Evolutionary conservation across 2,329 filamentous ascomycete genomes (phyloP), one percentile per base, ranked within the genome.

Genomic region (Hypoxylon sp.): DNA sequence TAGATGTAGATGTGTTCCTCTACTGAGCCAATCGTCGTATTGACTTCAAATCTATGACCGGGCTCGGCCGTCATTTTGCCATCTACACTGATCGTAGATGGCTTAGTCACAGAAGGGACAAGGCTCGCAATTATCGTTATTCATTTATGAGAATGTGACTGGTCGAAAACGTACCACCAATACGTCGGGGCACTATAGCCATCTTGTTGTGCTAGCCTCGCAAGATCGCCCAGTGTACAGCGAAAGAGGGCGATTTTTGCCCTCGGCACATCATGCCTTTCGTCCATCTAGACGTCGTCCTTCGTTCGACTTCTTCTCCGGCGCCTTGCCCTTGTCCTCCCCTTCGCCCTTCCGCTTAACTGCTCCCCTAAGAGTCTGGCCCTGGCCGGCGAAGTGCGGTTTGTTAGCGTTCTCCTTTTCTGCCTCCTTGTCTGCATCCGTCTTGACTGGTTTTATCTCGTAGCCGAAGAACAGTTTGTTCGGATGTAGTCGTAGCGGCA

Each of bases 401-500:
- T 86, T 85, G 58, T 82, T 81, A 3, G 83, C 81, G n/a, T 86
- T 81, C 60, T 86, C 83, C 31, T 86, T 83, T 57, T 89, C 86
- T 58, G 87, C 81, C 48, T 86, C 84, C 71, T 86, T 87, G 55
- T 91, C 86, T 29, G 86, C 88, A 55, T 89, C 86, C 7, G 90
- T 91, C 79, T 92, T 93, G 37, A 96, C 81, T 0, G 94, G 94
- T 74, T 90, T 96, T 72, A 97, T 84, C 70, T 96, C 89, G 70
- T 98, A 99, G 2, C 95, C 95, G 63, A 99, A 96, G 80, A 99
- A 99, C 3, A 99, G 81, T 76, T 97, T 96, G 69, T 95, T 95
- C 0, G 90, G 89, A 0, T 91, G 85, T 48, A 99, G 74, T 23
- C 95, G 84, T 6, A 99, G 82, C 3, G 94, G 92, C 71, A 95